A percentile compares a stretch with the other conserved stretches of the same genome.
These are phyloP conservation scores for Rosa multiflora DNA, from an alignment of 306 rosid genomes.

Conservation along the genomic window DNA sequence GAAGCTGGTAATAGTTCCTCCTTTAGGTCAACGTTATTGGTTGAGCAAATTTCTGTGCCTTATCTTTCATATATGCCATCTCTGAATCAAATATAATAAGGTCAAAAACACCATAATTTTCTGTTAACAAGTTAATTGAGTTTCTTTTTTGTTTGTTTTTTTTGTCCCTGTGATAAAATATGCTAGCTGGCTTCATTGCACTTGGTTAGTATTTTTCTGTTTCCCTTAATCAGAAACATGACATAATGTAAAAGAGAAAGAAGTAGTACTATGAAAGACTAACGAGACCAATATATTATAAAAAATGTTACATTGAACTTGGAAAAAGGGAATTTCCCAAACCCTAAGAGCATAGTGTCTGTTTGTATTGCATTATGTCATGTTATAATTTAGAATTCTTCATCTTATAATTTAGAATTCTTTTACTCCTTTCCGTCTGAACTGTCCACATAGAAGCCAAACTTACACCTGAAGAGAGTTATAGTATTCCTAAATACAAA, in stretches of 20 bases:
- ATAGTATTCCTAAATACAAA: background rate
- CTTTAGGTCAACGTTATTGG: background rate
- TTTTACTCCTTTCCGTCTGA: background rate
- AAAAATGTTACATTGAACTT: background rate
- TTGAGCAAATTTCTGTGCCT: background rate
- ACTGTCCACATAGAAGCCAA: background rate
- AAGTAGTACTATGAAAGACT: background rate
- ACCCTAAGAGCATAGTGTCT: background rate
- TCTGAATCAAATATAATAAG: background rate
- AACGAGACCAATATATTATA: background rate
- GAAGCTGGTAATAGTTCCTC: slow-evolving; percentile 54
- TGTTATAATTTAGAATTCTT: background rate
- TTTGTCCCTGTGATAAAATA: background rate
- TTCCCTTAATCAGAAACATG: background rate
- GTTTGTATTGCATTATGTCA: background rate
- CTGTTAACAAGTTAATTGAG: background rate
- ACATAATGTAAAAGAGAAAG: background rate
- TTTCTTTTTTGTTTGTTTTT: background rate
- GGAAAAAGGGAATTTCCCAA: background rate
- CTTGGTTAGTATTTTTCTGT: background rate
- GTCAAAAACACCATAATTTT: background rate
- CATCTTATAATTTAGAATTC: background rate
- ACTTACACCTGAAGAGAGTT: background rate
- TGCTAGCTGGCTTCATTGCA: background rate
- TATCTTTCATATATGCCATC: background rate